Percentiles rank a stretch among this genome's conserved stretches.
Conservation (phyloP, 176 grass and related monocot genomes). For the Poa pratensis region DNA sequence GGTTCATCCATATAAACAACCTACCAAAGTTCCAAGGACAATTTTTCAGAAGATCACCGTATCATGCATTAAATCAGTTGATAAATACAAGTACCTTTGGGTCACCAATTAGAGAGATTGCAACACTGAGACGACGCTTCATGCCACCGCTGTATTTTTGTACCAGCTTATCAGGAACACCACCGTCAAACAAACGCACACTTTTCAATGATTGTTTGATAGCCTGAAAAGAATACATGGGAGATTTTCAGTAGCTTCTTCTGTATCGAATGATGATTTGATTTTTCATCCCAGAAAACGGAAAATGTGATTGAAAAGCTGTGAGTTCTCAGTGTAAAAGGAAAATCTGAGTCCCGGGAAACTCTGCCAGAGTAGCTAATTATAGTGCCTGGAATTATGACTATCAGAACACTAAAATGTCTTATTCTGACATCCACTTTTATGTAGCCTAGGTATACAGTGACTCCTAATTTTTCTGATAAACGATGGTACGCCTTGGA, state of each 20-base stretch:
- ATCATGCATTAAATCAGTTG: background rate
- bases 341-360: background rate
- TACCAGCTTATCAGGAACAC: conserved; percentile 68
- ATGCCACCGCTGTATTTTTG: conserved; percentile 86
- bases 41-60: background rate
- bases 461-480: background rate
- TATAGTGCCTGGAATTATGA: conserved; percentile 16
- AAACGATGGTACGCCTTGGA: background rate
- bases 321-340: background rate
- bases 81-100: conserved; percentile 55
- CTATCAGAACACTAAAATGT: background rate
- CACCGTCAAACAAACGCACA: conserved; percentile 60
- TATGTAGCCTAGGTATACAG: background rate
- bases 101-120: conserved; percentile 76
- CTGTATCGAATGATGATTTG: background rate
- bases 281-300: conserved; percentile 8
- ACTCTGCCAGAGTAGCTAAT: background rate
- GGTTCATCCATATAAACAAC: conserved; percentile 98
- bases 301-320: background rate
- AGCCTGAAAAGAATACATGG: conserved; percentile 57
- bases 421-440: background rate
- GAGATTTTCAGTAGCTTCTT: background rate
- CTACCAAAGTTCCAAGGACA: conserved; percentile 35
- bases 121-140: conserved; percentile 86
- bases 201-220: conserved; percentile 71